A percentile compares a stretch with the other conserved stretches of the same genome.
phyloP scores from a whole-genome alignment of 2,329 filamentous ascomycete species.

The Colletotrichum destructivum region DNA sequence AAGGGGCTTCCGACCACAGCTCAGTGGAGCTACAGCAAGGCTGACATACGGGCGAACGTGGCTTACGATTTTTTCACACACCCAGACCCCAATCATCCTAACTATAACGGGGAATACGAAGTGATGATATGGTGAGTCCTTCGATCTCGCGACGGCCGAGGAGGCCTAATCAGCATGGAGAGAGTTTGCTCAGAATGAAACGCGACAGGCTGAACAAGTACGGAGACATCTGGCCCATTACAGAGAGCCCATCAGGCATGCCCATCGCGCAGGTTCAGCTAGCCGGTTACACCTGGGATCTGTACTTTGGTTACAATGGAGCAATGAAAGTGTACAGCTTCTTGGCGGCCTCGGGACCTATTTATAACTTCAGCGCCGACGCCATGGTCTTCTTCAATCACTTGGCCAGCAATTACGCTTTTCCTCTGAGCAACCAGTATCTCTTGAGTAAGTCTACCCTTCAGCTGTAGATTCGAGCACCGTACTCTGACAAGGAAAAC shows the following conservation, averaged over 20 bases:
- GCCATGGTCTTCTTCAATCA: slow-evolving; percentile 68
- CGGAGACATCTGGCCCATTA: slow-evolving; percentile 67
- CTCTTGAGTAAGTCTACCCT: slow-evolving; percentile 42
- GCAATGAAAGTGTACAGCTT: slow-evolving; percentile 69
- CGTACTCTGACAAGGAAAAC: neutral
- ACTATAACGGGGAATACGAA: slow-evolving; percentile 65
- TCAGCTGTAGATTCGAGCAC: neutral
- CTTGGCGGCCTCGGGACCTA: slow-evolving; percentile 48
- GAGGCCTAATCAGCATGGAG: neutral
- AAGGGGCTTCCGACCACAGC: slow-evolving; percentile 51
- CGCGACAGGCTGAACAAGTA: slow-evolving; percentile 65
- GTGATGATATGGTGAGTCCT: slow-evolving; percentile 70
- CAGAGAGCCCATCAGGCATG: slow-evolving; percentile 52
- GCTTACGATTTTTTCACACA: slow-evolving; percentile 73
- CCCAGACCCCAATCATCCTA: slow-evolving; percentile 55
- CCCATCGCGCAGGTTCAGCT: slow-evolving; percentile 65
- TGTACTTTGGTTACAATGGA: slow-evolving; percentile 70
- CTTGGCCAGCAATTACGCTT: slow-evolving; percentile 58
- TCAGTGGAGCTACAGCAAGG: slow-evolving; percentile 54
- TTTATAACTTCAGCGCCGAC: slow-evolving; percentile 66
- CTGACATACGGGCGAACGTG: slow-evolving; percentile 65
- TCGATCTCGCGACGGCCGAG: neutral
- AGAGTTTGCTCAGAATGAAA: neutral
- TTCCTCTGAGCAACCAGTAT: slow-evolving; percentile 49
- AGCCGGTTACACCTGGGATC: slow-evolving; percentile 65